These are phyloP conservation scores for Tetrapisispora taiwanensis DNA, from an alignment of 805 yeast species.

Conservation along the genomic window DNA sequence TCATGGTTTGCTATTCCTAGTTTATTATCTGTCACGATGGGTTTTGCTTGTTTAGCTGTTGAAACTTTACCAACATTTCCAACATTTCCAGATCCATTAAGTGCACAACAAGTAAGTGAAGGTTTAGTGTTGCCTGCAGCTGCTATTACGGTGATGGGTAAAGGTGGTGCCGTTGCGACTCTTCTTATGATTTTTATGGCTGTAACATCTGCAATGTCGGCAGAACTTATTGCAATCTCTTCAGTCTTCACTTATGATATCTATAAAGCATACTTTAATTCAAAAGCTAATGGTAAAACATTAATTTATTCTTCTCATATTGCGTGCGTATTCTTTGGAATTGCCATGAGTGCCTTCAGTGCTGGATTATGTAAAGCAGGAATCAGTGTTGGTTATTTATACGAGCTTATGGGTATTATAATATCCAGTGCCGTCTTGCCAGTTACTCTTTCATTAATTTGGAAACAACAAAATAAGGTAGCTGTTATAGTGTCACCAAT, in stretches of 20 bases:
- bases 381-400: constrained; percentile 77
- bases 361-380: constrained; percentile 75
- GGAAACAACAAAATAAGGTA: constrained; percentile 50
- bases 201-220: constrained; percentile 84
- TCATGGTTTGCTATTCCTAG: constrained; percentile 91
- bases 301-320: constrained; percentile 60
- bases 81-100: constrained; percentile 59
- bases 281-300: constrained; percentile 64
- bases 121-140: constrained; percentile 64
- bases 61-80: constrained; percentile 68
- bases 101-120: constrained; percentile 61
- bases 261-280: constrained; percentile 71
- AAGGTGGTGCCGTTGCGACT: constrained; percentile 79
- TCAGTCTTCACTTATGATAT: constrained; percentile 80
- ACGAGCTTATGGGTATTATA: constrained; percentile 82
- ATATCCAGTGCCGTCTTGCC: constrained; percentile 83
- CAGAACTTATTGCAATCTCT: constrained; percentile 82
- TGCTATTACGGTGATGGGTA: constrained; percentile 76
- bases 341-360: constrained; percentile 71
- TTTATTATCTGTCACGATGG: constrained; percentile 74
- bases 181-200: constrained; percentile 81
- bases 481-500: constrained; percentile 75
- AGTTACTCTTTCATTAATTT: constrained; percentile 52
- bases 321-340: constrained; percentile 50
- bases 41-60: constrained; percentile 69